Evolutionary conservation across 306 rosid species (phyloP).

Genomic region (Gastrolobium bilobum): DNA sequence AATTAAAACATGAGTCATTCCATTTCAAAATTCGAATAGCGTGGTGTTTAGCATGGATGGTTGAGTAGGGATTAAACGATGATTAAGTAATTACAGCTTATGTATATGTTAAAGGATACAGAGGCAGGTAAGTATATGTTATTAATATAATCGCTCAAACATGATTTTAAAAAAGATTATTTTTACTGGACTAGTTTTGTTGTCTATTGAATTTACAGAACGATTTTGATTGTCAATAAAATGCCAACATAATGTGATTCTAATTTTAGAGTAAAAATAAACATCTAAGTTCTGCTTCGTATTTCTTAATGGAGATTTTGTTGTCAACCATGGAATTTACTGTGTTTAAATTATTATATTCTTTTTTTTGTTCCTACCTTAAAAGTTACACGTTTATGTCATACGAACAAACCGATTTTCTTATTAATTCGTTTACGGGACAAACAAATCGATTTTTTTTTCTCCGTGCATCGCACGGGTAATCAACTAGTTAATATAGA

Average conservation of each 20-base stretch:
- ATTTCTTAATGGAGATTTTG: conserved; percentile 6
- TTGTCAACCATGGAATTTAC: no score
- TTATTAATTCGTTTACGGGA: no score
- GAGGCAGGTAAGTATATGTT: background rate
- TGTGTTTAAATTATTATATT: no score
- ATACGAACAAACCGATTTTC: no score
- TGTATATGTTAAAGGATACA: background rate
- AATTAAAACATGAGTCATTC: no score
- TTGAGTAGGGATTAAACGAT: background rate
- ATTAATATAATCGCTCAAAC: background rate
- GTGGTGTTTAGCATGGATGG: conserved; percentile 19
- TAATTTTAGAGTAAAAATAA: background rate
- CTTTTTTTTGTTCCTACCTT: no score
- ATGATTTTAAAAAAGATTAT: background rate
- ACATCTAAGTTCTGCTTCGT: background rate
- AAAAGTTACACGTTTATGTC: no score
- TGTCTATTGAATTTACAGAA: background rate
- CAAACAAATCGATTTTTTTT: no score
- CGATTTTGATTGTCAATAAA: background rate
- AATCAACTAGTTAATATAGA: no score
- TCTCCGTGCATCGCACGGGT: no score
- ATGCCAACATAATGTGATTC: background rate
- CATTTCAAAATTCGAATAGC: no score
- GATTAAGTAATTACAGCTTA: background rate
- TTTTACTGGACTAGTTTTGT: background rate